These are phyloP conservation scores for Colletotrichum theobromicola DNA, from an alignment of 2,329 filamentous ascomycete genomes.

Conservation along the genomic window DNA sequence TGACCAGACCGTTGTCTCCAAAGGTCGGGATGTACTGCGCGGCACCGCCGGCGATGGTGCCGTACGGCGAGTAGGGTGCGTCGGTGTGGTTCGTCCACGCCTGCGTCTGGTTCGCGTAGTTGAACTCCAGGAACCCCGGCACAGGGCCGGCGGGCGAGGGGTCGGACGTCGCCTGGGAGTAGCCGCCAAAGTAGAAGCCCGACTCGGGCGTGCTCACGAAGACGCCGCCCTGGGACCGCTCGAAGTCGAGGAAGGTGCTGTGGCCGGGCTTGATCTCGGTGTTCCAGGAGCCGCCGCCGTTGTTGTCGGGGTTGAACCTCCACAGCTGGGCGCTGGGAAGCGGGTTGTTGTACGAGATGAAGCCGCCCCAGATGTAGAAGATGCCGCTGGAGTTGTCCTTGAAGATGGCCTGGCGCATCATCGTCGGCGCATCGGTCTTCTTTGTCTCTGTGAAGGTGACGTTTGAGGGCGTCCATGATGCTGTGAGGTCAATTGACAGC, in stretches of 20 bases:
- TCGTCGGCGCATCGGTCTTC: slow-evolving; percentile 11
- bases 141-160: not conserved
- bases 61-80: slow-evolving; percentile 8
- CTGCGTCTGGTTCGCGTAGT: slow-evolving; percentile 9
- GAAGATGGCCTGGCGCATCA: slow-evolving; percentile 15
- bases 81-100: slow-evolving; percentile 14
- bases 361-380: slow-evolving; percentile 25
- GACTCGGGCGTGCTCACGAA: slow-evolving; percentile 15
- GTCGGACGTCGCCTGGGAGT: not conserved
- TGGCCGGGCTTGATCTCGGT: slow-evolving; percentile 10
- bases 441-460: slow-evolving; percentile 9
- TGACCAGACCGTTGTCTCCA: slow-evolving; percentile 19
- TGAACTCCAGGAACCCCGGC: slow-evolving; percentile 12
- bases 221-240: slow-evolving; percentile 2
- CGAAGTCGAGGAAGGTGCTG: not conserved
- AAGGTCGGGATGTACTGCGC: slow-evolving; percentile 17
- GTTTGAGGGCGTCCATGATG: slow-evolving; percentile 12
- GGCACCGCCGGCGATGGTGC: slow-evolving; percentile 1
- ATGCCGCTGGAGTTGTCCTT: not conserved
- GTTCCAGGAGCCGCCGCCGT: slow-evolving; percentile 20
- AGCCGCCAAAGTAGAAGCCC: slow-evolving; percentile 21
- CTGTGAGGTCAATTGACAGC: slow-evolving; percentile 21
- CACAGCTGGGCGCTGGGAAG: slow-evolving; percentile 8
- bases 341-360: not conserved
- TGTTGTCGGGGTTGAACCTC: slow-evolving; percentile 15